Percentiles rank a stretch among this genome's conserved stretches.
phyloP scores from a whole-genome alignment of 805 yeast species.

The Candida berthetii region DNA sequence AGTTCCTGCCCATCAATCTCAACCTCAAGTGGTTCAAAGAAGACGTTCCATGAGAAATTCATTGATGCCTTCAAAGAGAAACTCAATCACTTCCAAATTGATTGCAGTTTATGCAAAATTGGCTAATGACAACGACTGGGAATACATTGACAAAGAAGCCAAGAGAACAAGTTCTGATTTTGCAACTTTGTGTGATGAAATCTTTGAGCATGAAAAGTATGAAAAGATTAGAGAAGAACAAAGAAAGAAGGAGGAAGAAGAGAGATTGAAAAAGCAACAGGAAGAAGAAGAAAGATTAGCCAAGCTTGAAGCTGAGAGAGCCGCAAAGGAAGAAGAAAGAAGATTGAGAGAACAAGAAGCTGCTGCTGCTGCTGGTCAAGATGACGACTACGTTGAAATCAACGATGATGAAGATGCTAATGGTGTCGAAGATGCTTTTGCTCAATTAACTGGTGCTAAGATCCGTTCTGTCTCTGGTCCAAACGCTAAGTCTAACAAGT shows the following conservation, averaged over 20 bases:
- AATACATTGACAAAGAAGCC: slow-evolving; percentile 63
- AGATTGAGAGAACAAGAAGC: slow-evolving; percentile 12
- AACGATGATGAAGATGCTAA: slow-evolving; percentile 11
- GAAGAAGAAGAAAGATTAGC: slow-evolving; percentile 33
- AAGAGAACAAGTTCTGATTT: slow-evolving; percentile 74
- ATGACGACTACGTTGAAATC: slow-evolving; percentile 9
- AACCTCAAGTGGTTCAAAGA: slow-evolving; percentile 7
- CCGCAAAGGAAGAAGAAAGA: slow-evolving; percentile 17
- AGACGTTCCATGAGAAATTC: slow-evolving; percentile 28
- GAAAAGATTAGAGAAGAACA: slow-evolving; percentile 46
- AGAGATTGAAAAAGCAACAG: slow-evolving; percentile 37
- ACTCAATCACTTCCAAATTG: slow-evolving; percentile 65
- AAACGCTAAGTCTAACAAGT: slow-evolving; percentile 10
- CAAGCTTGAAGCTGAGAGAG: slow-evolving; percentile 18
- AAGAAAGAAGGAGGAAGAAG: slow-evolving; percentile 38
- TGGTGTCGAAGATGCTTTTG: slow-evolving; percentile 3
- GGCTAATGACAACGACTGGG: slow-evolving; percentile 57
- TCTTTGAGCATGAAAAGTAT: slow-evolving; percentile 65
- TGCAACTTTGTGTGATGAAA: slow-evolving; percentile 71
- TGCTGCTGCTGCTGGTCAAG: slow-evolving; percentile 9
- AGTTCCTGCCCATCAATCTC: slow-evolving; percentile 3
- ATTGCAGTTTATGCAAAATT: slow-evolving; percentile 70
- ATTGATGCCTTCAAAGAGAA: slow-evolving; percentile 43
- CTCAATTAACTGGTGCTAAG: slow-evolving; percentile 12
- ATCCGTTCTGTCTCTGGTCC: slow-evolving; percentile 35